phyloP scores from a whole-genome alignment of 1,284 basidiomycete genomes.

The Garcileccinum viscosum region DNA sequence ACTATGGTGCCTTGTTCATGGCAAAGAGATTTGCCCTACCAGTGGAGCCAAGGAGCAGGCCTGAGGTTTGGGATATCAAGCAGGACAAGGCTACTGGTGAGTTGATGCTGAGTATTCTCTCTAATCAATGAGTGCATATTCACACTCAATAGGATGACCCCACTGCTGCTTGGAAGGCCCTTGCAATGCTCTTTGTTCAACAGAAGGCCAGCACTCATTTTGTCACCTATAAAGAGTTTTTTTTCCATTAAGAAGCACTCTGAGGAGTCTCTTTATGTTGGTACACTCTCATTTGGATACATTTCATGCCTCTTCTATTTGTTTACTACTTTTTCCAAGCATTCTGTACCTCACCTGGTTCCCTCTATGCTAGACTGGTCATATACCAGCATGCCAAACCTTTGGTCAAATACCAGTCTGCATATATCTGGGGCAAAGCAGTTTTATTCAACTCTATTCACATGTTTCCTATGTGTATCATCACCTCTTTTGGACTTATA shows the following conservation, averaged over 20 bases:
- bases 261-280: conserved; percentile 34
- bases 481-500: too few relatives aligned
- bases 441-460: too few relatives aligned
- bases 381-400: too few relatives aligned
- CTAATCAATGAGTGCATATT: conserved; percentile 9
- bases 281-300: too few relatives aligned
- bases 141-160: conserved; percentile 7
- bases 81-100: conserved; percentile 10
- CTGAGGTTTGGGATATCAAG: conserved; percentile 1
- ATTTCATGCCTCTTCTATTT: too few relatives aligned
- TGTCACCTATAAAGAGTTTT: conserved; percentile 42
- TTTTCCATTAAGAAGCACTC: conserved; percentile 21
- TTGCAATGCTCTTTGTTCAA: not conserved
- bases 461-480: too few relatives aligned
- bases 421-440: too few relatives aligned
- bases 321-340: too few relatives aligned
- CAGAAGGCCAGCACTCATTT: conserved; percentile 25
- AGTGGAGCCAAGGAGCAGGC: not conserved
- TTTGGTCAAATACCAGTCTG: too few relatives aligned
- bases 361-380: too few relatives aligned
- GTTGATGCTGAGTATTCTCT: not conserved
- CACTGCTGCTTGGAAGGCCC: not conserved
- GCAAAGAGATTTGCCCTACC: not conserved
- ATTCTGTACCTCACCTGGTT: too few relatives aligned
- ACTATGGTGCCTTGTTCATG: conserved; percentile 5